phyloP scores from a whole-genome alignment of 768 basidiomycete genomes.

The Lentinula sp. region DNA sequence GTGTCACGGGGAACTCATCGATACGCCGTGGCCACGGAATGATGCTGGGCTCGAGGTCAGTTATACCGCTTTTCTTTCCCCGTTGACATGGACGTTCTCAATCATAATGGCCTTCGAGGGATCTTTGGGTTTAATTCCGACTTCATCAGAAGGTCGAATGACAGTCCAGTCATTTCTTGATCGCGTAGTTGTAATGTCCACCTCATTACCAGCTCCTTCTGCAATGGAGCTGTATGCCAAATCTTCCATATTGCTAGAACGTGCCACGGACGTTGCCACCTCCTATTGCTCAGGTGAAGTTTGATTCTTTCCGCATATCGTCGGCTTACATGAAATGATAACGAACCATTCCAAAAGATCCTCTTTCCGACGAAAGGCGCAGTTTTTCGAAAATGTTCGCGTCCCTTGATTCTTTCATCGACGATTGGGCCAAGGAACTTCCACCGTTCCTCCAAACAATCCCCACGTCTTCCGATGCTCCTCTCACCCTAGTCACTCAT shows the following conservation, averaged over 20 bases:
- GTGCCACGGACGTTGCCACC: conserved; percentile 12
- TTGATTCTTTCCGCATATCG: not conserved
- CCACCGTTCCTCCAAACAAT: not conserved
- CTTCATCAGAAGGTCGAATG: not conserved
- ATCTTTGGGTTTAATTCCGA: not conserved
- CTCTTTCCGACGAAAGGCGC: conserved; percentile 10
- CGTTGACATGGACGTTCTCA: not conserved
- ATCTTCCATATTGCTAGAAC: conserved; percentile 15
- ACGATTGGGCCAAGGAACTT: conserved; percentile 7
- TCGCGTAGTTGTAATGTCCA: not conserved
- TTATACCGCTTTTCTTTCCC: not conserved
- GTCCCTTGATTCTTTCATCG: conserved; percentile 18
- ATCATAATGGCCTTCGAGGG: not conserved
- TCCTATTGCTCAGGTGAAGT: conserved; percentile 14
- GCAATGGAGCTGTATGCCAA: not conserved
- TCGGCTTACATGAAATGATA: not conserved
- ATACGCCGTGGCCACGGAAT: conserved; percentile 5
- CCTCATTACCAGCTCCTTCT: not conserved
- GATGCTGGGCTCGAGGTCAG: not conserved
- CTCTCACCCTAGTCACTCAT: conserved; percentile 17
- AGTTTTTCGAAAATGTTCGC: conserved; percentile 15
- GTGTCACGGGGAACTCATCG: not conserved
- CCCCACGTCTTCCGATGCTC: not conserved
- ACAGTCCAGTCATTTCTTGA: not conserved
- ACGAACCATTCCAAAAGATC: conserved; percentile 10